Evolutionary conservation across 2,329 filamentous ascomycete species (phyloP).

Genomic region (Karstenula rhodostoma): DNA sequence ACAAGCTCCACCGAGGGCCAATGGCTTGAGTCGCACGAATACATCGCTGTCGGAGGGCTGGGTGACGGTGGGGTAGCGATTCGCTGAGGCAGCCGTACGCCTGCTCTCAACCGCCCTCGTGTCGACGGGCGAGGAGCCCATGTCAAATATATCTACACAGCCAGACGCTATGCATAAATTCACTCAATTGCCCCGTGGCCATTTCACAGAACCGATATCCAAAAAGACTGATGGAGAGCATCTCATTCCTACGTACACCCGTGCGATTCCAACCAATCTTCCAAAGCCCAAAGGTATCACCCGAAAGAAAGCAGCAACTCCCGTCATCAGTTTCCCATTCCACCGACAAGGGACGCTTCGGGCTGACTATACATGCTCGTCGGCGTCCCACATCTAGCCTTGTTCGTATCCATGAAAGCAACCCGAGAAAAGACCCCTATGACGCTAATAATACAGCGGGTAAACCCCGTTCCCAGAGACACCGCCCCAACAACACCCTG

Average conservation of each 20-base stretch:
- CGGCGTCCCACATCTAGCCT: background rate
- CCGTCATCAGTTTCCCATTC: background rate
- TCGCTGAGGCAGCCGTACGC: conserved; percentile 13
- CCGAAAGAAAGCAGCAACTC: background rate
- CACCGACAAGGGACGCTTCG: background rate
- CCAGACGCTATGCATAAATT: background rate
- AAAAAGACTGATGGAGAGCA: background rate
- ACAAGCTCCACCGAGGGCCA: conserved; percentile 9
- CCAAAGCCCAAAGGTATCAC: conserved; percentile 5
- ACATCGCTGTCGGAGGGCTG: conserved; percentile 7
- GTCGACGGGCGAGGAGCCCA: background rate
- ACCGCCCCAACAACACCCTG: background rate
- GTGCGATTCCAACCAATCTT: background rate
- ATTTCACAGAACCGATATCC: background rate
- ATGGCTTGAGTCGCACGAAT: conserved; percentile 18
- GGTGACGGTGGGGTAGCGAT: conserved; percentile 22
- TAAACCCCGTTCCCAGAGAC: background rate
- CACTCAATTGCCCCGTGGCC: background rate
- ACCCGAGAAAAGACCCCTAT: background rate
- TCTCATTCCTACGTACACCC: conserved; percentile 16
- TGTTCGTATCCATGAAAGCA: background rate
- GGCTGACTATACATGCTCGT: conserved; percentile 7
- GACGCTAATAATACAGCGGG: conserved; percentile 13
- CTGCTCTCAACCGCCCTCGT: background rate
- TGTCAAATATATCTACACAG: too few species aligned